Base-by-base conservation (phyloP, 805 yeast species). In the Candida silvatica region DNA sequence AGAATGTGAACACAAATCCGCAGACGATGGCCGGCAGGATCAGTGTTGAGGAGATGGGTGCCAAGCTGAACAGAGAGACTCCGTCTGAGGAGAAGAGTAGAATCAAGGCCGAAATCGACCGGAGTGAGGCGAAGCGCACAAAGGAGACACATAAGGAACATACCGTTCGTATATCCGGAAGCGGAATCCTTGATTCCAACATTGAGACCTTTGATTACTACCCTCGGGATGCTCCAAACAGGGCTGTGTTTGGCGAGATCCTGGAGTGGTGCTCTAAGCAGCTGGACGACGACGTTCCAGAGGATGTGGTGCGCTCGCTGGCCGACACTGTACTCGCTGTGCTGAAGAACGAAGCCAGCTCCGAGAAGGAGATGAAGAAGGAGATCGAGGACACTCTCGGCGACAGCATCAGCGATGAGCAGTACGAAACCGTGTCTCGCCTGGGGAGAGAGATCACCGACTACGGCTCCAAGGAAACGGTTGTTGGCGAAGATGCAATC, bases 241-340 rank as follows among this genome's bases (percentile, higher is more conserved):
- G 64, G 2, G 63, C 60, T 20, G 53, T 63, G 0, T 81, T 77
- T 51, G 80, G 75, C 29, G 51, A 63, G 29, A 62, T 86, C n/a
- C 57, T 80, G 40, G 54, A 70, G 0, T 74, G 83, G 75, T 71
- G 82, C 4, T 64, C 70, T 5, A 52, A 59, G 3, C 61, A 65
- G 14, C 56, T 82, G 27, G 81, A 79, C 9, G 66, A 64, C 32
- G 97, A 87, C 52, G 72, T 83, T n/a, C 74, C 88, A 6, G 86
- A 81, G 37, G 83, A 76, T 29, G 71, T 77, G 2, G 66, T 86
- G 2, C 52, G 76, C 16, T 79, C 92, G 3, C 83, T 87, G 4
- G 74, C 85, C 2, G 92, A 83, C 51, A 61, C 78, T 3, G 49
- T 78, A 0, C 46, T 84, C 27, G 80, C 71, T 42, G 56, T 69